Percentiles rank a stretch among this genome's conserved stretches.
These are phyloP conservation scores for Aspergillus ustus DNA, from an alignment of 2,329 filamentous ascomycete genomes.

Conservation along the genomic window DNA sequence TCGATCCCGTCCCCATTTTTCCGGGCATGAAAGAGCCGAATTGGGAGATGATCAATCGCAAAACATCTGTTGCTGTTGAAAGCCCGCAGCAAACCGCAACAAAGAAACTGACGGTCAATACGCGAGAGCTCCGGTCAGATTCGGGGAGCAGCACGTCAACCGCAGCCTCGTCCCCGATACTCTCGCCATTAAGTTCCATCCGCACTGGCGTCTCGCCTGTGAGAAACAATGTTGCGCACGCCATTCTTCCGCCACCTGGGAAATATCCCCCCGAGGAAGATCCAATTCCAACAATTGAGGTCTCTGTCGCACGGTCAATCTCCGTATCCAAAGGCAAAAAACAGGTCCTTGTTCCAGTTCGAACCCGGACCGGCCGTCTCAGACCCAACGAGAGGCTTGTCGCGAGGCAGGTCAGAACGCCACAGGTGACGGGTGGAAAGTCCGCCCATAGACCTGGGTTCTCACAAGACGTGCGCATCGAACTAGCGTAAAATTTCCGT, in stretches of 20 bases:
- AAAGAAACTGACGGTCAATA: constrained; percentile 21
- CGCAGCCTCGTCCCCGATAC: constrained; percentile 21
- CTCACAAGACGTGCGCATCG: constrained; percentile 40
- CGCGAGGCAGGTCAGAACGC: constrained; percentile 31
- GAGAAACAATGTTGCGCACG: background rate
- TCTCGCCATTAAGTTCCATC: constrained; percentile 18
- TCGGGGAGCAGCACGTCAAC: constrained; percentile 18
- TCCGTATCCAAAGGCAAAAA: constrained; percentile 41
- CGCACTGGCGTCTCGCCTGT: background rate
- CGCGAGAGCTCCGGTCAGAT: constrained; percentile 19
- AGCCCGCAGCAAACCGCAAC: constrained; percentile 7
- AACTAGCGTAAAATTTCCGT: constrained; percentile 25
- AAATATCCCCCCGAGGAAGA: constrained; percentile 26
- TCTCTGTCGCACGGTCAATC: constrained; percentile 46
- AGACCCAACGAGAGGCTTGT: constrained; percentile 36
- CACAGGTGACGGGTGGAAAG: constrained; percentile 34
- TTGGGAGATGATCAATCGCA: constrained; percentile 31
- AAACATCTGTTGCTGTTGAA: constrained; percentile 10
- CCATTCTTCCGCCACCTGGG: constrained; percentile 23
- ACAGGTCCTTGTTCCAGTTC: constrained; percentile 44
- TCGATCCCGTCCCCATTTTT: constrained; percentile 23
- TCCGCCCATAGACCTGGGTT: constrained; percentile 36
- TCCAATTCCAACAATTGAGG: constrained; percentile 32
- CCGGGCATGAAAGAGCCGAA: constrained; percentile 26
- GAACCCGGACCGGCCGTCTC: constrained; percentile 29